A percentile compares a stretch with the other conserved stretches of the same genome.
Conservation (phyloP, 164 flowering plant species). For the Santalum album region DNA sequence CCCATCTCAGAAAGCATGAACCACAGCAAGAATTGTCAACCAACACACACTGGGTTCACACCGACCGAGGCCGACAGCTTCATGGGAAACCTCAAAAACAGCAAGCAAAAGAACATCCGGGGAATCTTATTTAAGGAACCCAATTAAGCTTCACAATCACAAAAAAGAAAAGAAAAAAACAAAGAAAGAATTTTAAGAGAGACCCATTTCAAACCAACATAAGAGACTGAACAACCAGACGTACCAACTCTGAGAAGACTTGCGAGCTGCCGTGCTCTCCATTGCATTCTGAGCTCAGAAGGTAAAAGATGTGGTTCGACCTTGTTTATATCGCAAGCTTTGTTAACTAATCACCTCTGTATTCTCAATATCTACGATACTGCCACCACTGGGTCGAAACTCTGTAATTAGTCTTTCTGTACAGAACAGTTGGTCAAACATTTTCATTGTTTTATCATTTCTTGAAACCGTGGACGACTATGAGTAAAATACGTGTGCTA, state of each 20-base stretch:
- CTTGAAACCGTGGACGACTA: too few relatives aligned
- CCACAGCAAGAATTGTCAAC: too few relatives aligned
- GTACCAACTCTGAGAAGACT: not conserved
- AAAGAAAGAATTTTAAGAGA: not conserved
- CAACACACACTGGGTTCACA: too few relatives aligned
- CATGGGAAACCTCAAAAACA: not conserved
- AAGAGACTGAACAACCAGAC: not conserved
- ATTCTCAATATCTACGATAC: not conserved
- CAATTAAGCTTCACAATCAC: not conserved
- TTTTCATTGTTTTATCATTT: too few relatives aligned
- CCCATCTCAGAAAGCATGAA: not conserved
- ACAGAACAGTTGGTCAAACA: too few relatives aligned
- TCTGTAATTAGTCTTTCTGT: too few relatives aligned
- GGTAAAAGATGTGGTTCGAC: too few relatives aligned
- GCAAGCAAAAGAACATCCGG: not conserved
- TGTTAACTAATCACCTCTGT: not conserved
- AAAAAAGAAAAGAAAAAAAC: not conserved
- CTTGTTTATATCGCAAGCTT: not conserved
- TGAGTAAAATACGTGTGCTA: too few relatives aligned
- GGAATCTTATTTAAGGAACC: not conserved
- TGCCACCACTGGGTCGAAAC: not conserved
- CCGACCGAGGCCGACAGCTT: not conserved
- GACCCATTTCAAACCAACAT: not conserved
- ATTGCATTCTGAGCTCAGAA: not conserved
- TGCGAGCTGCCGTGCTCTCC: not conserved